Evolutionary conservation across 768 basidiomycete genomes (phyloP), one percentile per base, ranked within the genome.

Genomic region (Lyophyllum shimeji): DNA sequence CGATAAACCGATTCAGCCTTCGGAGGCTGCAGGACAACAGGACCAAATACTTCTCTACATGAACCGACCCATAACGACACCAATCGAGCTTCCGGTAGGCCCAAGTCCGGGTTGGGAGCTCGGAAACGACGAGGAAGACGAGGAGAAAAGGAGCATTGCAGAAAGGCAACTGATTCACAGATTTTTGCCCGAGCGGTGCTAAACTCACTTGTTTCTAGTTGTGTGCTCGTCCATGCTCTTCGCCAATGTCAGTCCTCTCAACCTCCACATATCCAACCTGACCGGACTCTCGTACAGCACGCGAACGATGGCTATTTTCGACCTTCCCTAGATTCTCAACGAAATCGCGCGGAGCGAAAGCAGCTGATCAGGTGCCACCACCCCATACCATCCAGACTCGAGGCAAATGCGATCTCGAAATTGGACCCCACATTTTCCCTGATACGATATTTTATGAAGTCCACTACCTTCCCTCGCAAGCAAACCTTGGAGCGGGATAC

Each of bases 381-480:
- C 83, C 87, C 0, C 87, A 90, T 65, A 85, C 81, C 1, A 80
- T 85, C 52, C 82, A 83, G 60, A 76, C 76, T 29, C 76, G 86
- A 33, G 89, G 89, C 44, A 82, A 76, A 64, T 92, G 85, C 66
- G 82, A 86, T 52, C 68, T 94, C 34, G 77, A 83, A 61, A 82
- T 93, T 29, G 91, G 90, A 5, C 91, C 91, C 13, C 89, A 90
- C 67, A 71, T 76, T 24, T 93, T 93, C 63, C 65, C 74, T 31
- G 82, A 85, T 21, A 90, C 89, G 0, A 74, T 79, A 0, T 74
- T 93, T 56, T 90, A 84, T 59, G 89, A 93, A 70, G 86, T 88
- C 8, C 80, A 85, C 64, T 92, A 91, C 69, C 76, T 84, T 18
- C 70, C 78, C 3, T 57, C 61, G 18, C 63, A 62, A 50, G 55